These are phyloP conservation scores for Podaxis pistillaris DNA, from an alignment of 768 basidiomycete genomes.

Conservation along the genomic window DNA sequence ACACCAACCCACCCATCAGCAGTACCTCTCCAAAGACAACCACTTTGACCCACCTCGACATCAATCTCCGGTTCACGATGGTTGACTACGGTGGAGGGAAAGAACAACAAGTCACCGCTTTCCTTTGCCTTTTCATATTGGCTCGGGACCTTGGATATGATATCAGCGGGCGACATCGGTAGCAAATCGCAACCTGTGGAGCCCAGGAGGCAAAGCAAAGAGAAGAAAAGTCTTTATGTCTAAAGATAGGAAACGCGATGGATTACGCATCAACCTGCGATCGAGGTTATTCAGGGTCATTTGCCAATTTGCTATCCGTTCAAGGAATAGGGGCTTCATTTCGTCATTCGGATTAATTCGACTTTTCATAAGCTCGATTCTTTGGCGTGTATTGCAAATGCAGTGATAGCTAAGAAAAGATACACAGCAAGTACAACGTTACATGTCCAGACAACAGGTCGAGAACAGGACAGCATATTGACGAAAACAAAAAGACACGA, in stretches of 20 bases:
- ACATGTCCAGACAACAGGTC: slow-evolving; percentile 6
- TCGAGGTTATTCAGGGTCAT: not conserved
- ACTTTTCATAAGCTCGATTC: slow-evolving; percentile 4
- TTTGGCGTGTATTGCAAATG: not conserved
- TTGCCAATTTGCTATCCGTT: not conserved
- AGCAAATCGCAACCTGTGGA: not conserved
- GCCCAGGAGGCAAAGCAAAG: not conserved
- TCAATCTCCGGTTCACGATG: slow-evolving; percentile 51
- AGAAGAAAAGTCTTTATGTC: not conserved
- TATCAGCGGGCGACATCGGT: slow-evolving; percentile 41
- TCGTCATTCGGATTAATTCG: not conserved
- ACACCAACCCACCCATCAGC: not conserved
- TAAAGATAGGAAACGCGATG: not conserved
- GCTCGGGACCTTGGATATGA: slow-evolving; percentile 53
- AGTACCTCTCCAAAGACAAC: not conserved
- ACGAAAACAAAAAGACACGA: not conserved
- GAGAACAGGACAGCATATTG: not conserved
- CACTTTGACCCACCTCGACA: slow-evolving; percentile 48
- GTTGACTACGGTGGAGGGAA: slow-evolving; percentile 65
- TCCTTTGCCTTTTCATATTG: slow-evolving; percentile 56
- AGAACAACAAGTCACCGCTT: slow-evolving; percentile 73
- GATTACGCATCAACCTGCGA: not conserved
- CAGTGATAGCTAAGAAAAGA: not conserved
- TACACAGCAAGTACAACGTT: not conserved
- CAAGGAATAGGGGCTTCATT: not conserved